Evolutionary conservation across 495 filamentous ascomycete species (phyloP), one percentile per base, ranked within the genome.

Genomic region (Tricharina praecox): DNA sequence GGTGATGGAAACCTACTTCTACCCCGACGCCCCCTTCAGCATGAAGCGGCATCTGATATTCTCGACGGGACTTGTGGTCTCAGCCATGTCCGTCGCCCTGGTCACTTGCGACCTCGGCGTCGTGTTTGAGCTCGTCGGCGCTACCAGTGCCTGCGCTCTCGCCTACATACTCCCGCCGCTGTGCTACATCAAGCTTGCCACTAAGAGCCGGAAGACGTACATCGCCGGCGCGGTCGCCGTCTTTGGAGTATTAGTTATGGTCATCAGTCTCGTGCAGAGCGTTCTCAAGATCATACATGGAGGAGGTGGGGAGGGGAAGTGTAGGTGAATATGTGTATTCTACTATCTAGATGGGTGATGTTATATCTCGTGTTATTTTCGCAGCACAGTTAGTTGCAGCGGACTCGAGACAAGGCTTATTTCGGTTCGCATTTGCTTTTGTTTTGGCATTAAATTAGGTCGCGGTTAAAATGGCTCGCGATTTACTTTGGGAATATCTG

Each of bases 121-220:
- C 19, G 86, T 97, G 0, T 95, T 97, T 61, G 90, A 97, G 63
- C 66, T 97, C 28, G 85, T 96, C 37, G 90, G 90, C 40, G 88
- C 92, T 5, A 97, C 90, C 15, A 86, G 81, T 58, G 90, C 90
- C 4, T 85, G 85, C 50, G 85, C 86, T 24, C 69, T 97, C 57
- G 90, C 90, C 3, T 97, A 94, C 63, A 93, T 97, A 23, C 68
- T 97, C 46, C 90, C 90, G 54, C 88, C 90, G 16, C 64, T 96
- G 8, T 97, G 90, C 63, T 97, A 87, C 62, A 79, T 96, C 56
- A 94, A 88, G 62, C 69, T 97, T 26, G 88, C 82, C 53, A 85
- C 71, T 18, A 70, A 77, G 58, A 78, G 71, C 53, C 85, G 81
- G 70, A 85, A 78, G 67, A 79, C 72, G 28, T 77, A 79, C 28